Conservation (phyloP, 345 rosid species). For the Acer yangbiense region DNA sequence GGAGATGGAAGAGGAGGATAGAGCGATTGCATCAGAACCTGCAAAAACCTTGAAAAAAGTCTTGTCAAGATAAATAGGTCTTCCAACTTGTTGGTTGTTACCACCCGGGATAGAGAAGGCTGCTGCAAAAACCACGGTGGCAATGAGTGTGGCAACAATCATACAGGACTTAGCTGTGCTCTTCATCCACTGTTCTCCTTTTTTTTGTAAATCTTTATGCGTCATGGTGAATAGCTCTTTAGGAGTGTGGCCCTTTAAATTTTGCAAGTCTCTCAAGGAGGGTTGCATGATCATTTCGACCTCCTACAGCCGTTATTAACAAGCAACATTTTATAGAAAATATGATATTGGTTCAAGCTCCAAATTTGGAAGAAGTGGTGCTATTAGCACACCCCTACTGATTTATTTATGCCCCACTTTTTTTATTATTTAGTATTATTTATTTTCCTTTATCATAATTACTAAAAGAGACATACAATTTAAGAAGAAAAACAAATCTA, state of each 20-base stretch:
- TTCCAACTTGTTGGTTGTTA: no score
- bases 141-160: slow-evolving; percentile 14
- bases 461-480: no score
- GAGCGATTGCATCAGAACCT: background rate
- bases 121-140: background rate
- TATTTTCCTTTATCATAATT: no score
- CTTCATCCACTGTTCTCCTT: background rate
- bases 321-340: no score
- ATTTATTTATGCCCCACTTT: no score
- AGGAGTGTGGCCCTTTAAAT: rapidly evolving
- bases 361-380: no score
- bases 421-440: no score
- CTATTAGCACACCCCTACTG: no score
- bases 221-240: background rate
- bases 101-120: no score
- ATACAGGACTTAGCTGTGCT: background rate
- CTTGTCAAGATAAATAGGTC: no score
- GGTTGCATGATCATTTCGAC: background rate
- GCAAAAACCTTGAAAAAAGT: background rate
- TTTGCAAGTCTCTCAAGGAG: background rate
- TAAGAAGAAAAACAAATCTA: no score
- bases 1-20: background rate
- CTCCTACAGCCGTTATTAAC: background rate
- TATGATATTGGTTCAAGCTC: no score
- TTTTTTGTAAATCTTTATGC: background rate